Evolutionary conservation across 2,329 filamentous ascomycete species (phyloP).

Genomic region (Stenocarpella maydis): DNA sequence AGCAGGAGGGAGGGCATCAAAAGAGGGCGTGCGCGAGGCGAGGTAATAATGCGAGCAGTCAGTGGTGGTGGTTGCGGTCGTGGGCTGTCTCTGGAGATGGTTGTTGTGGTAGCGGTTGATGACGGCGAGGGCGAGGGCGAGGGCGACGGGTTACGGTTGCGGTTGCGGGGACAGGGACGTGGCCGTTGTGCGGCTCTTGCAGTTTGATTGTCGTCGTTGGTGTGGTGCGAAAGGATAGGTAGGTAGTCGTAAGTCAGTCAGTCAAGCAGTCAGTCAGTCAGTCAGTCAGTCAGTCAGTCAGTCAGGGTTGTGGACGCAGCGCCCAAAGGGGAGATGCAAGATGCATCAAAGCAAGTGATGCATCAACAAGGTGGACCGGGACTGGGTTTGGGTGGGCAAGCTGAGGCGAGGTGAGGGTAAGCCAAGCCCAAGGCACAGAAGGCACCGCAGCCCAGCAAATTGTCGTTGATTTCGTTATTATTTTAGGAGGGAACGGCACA

Average conservation of each 20-base stretch:
- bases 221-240: background rate
- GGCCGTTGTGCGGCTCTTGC: background rate
- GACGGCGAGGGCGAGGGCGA: background rate
- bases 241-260: too few species aligned
- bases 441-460: constrained; percentile 17
- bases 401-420: constrained; percentile 20
- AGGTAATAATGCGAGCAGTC: background rate
- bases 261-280: too few species aligned
- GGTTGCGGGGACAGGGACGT: background rate
- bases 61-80: background rate
- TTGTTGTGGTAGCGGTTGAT: background rate
- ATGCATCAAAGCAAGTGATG: too few species aligned
- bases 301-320: too few species aligned
- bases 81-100: background rate
- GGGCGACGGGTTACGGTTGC: background rate
- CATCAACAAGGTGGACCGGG: background rate
- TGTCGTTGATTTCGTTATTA: constrained; percentile 28
- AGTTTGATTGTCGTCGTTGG: background rate
- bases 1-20: constrained; percentile 24
- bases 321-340: background rate
- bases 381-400: background rate
- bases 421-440: constrained; percentile 9
- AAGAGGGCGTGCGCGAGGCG: constrained; percentile 6
- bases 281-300: too few species aligned
- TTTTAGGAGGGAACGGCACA: constrained; percentile 26